These are phyloP conservation scores for Violaceomyces palustris DNA, from an alignment of 1,284 basidiomycete species.

Conservation along the genomic window DNA sequence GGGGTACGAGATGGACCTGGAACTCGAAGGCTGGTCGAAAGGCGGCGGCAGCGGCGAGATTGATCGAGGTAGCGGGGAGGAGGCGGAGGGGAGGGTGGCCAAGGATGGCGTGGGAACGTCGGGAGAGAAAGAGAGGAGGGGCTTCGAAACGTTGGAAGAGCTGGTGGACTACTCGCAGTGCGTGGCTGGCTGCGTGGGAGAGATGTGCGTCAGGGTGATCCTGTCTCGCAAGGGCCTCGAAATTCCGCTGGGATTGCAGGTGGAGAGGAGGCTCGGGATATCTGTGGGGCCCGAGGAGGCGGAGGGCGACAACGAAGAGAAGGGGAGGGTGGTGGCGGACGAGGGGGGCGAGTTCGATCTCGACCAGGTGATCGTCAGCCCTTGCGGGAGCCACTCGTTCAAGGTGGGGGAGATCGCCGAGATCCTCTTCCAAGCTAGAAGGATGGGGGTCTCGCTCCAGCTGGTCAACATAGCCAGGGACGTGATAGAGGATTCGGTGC, in stretches of 20 bases:
- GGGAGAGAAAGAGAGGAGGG: constrained; percentile 2
- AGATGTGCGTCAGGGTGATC: constrained; percentile 44
- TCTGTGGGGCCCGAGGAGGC: not conserved
- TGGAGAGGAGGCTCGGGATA: constrained; percentile 13
- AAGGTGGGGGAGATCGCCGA: not conserved
- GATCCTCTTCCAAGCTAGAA: constrained; percentile 31
- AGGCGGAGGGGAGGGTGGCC: not conserved
- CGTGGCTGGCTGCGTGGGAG: constrained; percentile 41
- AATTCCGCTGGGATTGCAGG: constrained; percentile 13
- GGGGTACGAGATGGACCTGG: constrained; percentile 32
- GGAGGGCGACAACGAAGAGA: not conserved
- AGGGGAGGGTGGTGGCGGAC: too few relatives aligned
- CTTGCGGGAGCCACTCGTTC: not conserved
- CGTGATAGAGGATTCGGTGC: constrained; percentile 30
- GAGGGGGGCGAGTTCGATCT: too few relatives aligned
- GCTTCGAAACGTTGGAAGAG: constrained; percentile 18
- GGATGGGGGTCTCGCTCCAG: constrained; percentile 46
- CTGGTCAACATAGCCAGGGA: constrained; percentile 46
- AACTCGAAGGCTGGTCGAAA: constrained; percentile 13
- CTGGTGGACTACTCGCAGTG: constrained; percentile 43
- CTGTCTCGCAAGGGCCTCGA: constrained; percentile 20
- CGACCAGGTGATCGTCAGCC: not conserved
- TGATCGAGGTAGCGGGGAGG: not conserved
- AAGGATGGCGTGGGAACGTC: constrained; percentile 3
- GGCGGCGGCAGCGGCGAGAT: not conserved